phyloP scores from a whole-genome alignment of 2,329 filamentous ascomycete species.

The Pseudogymnoascus sp. region DNA sequence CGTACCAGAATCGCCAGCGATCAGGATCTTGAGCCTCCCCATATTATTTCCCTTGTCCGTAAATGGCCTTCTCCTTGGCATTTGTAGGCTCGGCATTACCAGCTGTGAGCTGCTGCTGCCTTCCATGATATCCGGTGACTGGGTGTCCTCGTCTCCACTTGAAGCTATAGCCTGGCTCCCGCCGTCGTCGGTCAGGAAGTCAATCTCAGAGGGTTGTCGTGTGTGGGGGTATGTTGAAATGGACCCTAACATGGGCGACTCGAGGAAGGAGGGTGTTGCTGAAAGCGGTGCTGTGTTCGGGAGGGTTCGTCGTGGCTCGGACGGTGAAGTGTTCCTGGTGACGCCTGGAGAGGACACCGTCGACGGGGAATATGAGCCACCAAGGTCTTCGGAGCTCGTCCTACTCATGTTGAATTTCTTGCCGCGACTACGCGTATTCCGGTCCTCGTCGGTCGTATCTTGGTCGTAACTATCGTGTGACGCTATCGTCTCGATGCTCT shows the following conservation, averaged over 20 bases:
- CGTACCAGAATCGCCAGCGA: constrained; percentile 71
- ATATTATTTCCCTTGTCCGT: constrained; percentile 77
- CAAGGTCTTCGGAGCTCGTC: constrained; percentile 21
- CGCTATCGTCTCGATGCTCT: constrained; percentile 29
- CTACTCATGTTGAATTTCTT: constrained; percentile 1
- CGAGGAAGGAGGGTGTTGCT: constrained; percentile 38
- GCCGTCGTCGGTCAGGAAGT: constrained; percentile 41
- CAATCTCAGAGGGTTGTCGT: constrained; percentile 43
- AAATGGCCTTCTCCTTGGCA: constrained; percentile 83
- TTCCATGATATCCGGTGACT: constrained; percentile 39
- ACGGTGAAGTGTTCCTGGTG: constrained; percentile 29
- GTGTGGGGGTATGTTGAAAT: constrained; percentile 44
- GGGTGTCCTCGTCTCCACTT: constrained; percentile 26
- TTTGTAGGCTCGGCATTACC: constrained; percentile 94
- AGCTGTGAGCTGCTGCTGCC: constrained; percentile 61
- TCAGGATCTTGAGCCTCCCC: constrained; percentile 80
- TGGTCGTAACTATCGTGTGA: constrained; percentile 24
- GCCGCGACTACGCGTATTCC: background rate
- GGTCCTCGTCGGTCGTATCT: constrained; percentile 18
- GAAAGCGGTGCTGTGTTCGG: constrained; percentile 32
- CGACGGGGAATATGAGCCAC: constrained; percentile 24
- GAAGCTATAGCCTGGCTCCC: constrained; percentile 30
- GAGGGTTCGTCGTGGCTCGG: constrained; percentile 20
- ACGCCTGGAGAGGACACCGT: constrained; percentile 27
- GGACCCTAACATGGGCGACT: constrained; percentile 35